A percentile compares a stretch with the other conserved stretches of the same genome.
Conservation (phyloP, 345 rosid genomes). For the Balakata baccata region DNA sequence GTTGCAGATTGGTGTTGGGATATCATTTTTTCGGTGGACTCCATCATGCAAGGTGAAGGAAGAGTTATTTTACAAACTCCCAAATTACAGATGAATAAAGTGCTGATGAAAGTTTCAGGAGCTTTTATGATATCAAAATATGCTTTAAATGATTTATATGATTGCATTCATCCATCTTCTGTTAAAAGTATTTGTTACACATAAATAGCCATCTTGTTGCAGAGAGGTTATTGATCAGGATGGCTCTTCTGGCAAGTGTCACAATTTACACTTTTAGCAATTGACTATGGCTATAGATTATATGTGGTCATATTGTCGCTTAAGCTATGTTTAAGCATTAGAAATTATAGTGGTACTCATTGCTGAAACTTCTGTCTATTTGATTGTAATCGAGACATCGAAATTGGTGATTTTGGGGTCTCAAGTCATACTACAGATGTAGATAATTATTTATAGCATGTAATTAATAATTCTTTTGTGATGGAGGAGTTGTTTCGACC, state of each 20-base stretch:
- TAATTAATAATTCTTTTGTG: background rate
- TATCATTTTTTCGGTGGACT: constrained; percentile 1
- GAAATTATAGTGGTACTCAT: background rate
- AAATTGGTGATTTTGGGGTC: background rate
- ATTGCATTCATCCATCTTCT: background rate
- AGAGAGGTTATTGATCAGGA: constrained; percentile 1
- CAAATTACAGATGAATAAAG: background rate
- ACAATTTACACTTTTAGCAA: background rate
- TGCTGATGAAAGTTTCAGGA: background rate
- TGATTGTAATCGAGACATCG: background rate
- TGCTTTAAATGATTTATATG: background rate
- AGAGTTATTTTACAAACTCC: constrained; percentile 5
- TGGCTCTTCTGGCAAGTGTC: background rate
- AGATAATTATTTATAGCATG: background rate
- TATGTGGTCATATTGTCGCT: background rate
- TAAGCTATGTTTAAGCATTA: background rate
- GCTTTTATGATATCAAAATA: background rate
- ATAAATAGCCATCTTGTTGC: background rate
- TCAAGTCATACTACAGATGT: too few species aligned
- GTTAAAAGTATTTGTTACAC: background rate
- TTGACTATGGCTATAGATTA: background rate
- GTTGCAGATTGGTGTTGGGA: background rate
- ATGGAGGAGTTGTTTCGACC: background rate
- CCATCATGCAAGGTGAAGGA: background rate
- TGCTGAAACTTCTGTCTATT: background rate